A percentile compares a stretch with the other conserved stretches of the same genome.
phyloP scores from a whole-genome alignment of 192 early-diverging fungal genomes.

The Coemansia sp. region DNA sequence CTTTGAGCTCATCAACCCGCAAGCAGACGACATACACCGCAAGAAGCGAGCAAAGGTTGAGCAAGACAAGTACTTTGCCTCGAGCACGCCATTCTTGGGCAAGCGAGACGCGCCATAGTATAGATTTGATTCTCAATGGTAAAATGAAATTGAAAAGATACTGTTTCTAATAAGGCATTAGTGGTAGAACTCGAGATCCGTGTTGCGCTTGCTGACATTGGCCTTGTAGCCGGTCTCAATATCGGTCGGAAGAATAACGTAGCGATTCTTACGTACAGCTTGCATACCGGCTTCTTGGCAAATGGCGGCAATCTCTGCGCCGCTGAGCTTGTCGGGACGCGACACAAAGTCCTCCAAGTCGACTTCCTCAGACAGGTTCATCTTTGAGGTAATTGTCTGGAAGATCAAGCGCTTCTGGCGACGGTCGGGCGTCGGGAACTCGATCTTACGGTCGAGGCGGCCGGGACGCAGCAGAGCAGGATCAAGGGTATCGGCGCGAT shows the following conservation, averaged over 20 bases:
- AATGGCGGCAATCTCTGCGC: constrained; percentile 99
- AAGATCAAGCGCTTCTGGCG: constrained; percentile 98
- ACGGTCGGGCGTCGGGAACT: constrained; percentile 96
- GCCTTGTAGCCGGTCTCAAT: constrained; percentile 96
- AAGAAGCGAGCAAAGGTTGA: constrained; percentile 61
- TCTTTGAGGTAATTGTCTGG: constrained; percentile 89
- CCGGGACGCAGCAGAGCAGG: constrained; percentile 95
- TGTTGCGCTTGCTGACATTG: constrained; percentile 95
- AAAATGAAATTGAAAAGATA: background rate
- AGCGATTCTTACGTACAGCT: constrained; percentile 98
- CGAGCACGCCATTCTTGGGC: constrained; percentile 63
- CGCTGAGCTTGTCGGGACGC: constrained; percentile 98
- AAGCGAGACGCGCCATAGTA: constrained; percentile 27
- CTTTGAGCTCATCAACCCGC: constrained; percentile 90
- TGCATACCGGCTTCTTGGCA: constrained; percentile 98
- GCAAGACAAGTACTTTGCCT: constrained; percentile 79
- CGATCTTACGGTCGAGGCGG: constrained; percentile 99
- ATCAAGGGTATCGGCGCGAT: constrained; percentile 93
- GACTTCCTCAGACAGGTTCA: constrained; percentile 95
- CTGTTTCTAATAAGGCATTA: constrained; percentile 41
- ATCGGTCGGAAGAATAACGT: constrained; percentile 93
- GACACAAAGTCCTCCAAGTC: constrained; percentile 99
- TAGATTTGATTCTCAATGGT: background rate
- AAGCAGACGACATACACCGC: constrained; percentile 53
- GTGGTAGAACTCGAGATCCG: constrained; percentile 95